Percentiles rank a stretch among this genome's conserved stretches.
Conservation (phyloP, 352 stramenopile species). For the Globisporangium viniferum region DNA sequence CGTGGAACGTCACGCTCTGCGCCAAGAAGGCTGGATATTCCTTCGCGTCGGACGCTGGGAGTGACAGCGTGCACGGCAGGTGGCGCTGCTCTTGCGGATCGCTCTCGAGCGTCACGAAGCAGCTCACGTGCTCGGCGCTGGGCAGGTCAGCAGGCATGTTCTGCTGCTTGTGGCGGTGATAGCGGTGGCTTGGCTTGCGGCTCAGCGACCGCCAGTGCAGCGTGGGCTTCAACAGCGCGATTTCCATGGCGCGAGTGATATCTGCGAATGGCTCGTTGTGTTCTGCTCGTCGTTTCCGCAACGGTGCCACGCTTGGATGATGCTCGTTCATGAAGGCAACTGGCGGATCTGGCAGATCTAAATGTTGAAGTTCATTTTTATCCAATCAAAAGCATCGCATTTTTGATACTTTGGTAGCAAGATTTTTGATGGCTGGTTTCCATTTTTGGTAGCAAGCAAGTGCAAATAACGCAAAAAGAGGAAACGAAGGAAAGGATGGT, state of each 20-base stretch:
- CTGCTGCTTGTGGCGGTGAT: background rate
- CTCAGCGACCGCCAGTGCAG: conserved; percentile 24
- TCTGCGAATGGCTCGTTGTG: background rate
- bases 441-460: background rate
- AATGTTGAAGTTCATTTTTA: background rate
- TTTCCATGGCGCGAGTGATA: conserved; percentile 27
- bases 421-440: background rate
- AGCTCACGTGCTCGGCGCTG: background rate
- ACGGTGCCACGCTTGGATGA: background rate
- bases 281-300: background rate
- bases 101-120: conserved; percentile 23
- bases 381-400: background rate
- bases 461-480: background rate
- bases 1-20: conserved; percentile 35
- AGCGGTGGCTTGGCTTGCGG: conserved; percentile 7
- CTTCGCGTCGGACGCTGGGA: conserved; percentile 18
- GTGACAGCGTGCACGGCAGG: conserved; percentile 36
- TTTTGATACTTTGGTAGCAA: background rate
- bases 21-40: conserved; percentile 40
- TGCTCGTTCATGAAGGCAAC: background rate
- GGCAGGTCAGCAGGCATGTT: background rate
- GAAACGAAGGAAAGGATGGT: background rate
- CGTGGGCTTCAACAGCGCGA: conserved; percentile 25
- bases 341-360: background rate
- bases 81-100: conserved; percentile 17